phyloP scores from a whole-genome alignment of 495 filamentous ascomycete genomes.

The Astrothelium macrocarpum region DNA sequence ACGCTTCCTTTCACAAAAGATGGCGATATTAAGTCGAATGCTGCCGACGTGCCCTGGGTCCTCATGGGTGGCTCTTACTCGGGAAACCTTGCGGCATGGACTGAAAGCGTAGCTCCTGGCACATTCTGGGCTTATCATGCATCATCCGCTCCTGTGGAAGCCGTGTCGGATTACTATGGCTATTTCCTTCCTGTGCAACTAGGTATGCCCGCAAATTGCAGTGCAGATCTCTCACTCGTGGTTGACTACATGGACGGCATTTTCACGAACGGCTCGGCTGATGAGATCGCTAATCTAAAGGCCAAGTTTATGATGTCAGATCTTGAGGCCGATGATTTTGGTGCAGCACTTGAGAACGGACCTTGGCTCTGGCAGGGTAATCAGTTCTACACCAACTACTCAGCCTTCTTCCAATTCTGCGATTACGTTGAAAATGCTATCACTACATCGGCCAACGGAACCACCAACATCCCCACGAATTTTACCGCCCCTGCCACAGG shows the following conservation, averaged over 20 bases:
- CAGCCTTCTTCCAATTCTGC: constrained; percentile 47
- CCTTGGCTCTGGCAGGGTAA: constrained; percentile 53
- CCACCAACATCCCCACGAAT: constrained; percentile 5
- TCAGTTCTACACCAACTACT: constrained; percentile 37
- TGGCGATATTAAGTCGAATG: constrained; percentile 36
- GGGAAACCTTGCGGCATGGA: constrained; percentile 56
- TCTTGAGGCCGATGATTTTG: constrained; percentile 51
- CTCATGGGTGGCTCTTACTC: constrained; percentile 56
- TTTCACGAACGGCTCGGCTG: constrained; percentile 33
- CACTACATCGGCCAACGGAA: constrained; percentile 13
- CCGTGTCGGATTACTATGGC: constrained; percentile 55
- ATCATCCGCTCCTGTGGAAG: constrained; percentile 53
- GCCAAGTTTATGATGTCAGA: constrained; percentile 39
- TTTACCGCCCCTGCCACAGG: constrained; percentile 33
- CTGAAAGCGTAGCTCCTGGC: constrained; percentile 46
- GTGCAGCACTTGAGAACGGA: constrained; percentile 44
- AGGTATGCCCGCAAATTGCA: constrained; percentile 57
- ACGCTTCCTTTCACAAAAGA: constrained; percentile 48
- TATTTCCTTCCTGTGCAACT: constrained; percentile 56
- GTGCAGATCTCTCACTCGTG: constrained; percentile 44
- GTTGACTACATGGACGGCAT: constrained; percentile 48
- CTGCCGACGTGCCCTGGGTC: constrained; percentile 53
- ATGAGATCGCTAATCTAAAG: constrained; percentile 44
- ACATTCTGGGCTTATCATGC: constrained; percentile 62
- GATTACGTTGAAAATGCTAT: constrained; percentile 38